Evolutionary conservation across 139 green algal genomes (phyloP).

Genomic region (Medakamo hakoo): DNA sequence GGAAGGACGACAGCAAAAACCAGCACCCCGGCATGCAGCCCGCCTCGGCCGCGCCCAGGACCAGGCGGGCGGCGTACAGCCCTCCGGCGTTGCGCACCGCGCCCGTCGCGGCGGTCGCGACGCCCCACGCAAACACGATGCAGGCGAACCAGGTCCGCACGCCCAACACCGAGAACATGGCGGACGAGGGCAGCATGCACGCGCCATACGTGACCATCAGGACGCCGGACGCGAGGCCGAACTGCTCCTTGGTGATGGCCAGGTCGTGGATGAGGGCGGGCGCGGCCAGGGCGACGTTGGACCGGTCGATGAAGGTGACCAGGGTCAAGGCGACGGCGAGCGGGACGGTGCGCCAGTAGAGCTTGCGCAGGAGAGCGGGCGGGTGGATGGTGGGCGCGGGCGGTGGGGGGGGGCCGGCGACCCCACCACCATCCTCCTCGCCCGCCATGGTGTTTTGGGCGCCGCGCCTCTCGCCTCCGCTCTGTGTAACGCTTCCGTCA

Average conservation of each 20-base stretch:
- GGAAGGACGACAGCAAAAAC: not conserved
- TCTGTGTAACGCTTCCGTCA: too few species aligned
- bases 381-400: too few species aligned
- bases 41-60: not conserved
- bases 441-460: too few species aligned
- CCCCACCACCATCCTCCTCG: too few species aligned
- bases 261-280: not conserved
- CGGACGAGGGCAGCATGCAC: not conserved
- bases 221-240: not conserved
- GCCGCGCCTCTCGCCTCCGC: too few species aligned
- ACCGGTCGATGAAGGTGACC: not conserved
- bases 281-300: not conserved
- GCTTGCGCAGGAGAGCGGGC: too few species aligned
- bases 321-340: not conserved
- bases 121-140: not conserved
- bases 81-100: not conserved
- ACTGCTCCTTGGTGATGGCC: not conserved
- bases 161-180: not conserved
- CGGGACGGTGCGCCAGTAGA: too few species aligned
- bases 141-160: not conserved
- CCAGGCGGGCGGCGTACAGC: not conserved
- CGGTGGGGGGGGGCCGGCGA: too few species aligned
- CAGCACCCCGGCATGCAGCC: not conserved
- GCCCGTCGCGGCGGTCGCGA: not conserved
- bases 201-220: not conserved